phyloP scores from a whole-genome alignment of 305 asterid species.

The Plantago lanceolata region DNA sequence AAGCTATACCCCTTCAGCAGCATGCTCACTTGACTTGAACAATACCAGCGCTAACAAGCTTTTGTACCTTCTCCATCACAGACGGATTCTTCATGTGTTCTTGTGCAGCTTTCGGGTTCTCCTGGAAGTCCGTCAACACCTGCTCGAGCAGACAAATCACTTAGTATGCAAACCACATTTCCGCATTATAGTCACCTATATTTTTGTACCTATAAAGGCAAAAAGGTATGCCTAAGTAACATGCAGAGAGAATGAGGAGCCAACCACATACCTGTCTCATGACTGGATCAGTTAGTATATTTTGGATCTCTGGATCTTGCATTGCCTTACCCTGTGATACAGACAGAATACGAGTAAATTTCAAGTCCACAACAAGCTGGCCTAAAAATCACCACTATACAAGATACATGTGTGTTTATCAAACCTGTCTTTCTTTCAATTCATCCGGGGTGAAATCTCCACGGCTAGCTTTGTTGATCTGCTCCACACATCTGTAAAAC shows the following conservation, averaged over 20 bases:
- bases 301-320: slow-evolving; percentile 94
- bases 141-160: slow-evolving; percentile 17
- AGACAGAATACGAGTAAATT: background rate
- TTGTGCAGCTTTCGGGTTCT: slow-evolving; percentile 72
- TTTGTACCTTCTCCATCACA: slow-evolving; percentile 82
- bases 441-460: slow-evolving; percentile 91
- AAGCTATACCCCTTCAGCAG: background rate
- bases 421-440: slow-evolving; percentile 93
- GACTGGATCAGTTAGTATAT: slow-evolving; percentile 79
- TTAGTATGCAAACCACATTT: background rate
- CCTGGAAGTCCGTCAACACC: slow-evolving; percentile 76
- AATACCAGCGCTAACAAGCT: slow-evolving; percentile 75
- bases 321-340: slow-evolving; percentile 70
- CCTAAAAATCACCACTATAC: background rate
- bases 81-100: slow-evolving; percentile 74
- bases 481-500: slow-evolving; percentile 64
- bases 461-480: slow-evolving; percentile 77
- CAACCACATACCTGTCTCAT: slow-evolving; percentile 69
- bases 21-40: slow-evolving; percentile 55
- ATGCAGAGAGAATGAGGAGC: background rate
- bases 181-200: background rate
- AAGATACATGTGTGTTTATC: background rate
- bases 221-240: background rate
- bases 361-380: background rate
- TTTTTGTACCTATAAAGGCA: background rate